Percentiles rank a stretch among this genome's conserved stretches.
These are phyloP conservation scores for Hypsizygus marmoreus DNA, from an alignment of 768 basidiomycete genomes.

Conservation along the genomic window DNA sequence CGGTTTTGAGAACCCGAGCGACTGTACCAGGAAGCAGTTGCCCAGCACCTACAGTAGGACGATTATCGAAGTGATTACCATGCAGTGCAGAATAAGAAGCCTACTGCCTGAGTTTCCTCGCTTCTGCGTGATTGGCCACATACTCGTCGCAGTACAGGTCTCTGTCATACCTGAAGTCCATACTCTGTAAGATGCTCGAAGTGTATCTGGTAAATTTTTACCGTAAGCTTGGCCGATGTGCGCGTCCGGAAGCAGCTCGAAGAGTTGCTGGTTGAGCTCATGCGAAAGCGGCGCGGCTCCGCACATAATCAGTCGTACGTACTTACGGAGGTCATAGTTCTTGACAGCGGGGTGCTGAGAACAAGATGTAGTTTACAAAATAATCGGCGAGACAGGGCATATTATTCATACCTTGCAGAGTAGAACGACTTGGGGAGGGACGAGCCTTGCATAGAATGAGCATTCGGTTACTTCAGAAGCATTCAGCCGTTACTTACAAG, in stretches of 20 bases:
- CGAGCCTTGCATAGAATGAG: conserved; percentile 36
- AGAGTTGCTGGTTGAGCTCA: conserved; percentile 52
- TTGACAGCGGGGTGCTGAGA: conserved; percentile 52
- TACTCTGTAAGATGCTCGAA: not conserved
- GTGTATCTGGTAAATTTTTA: conserved; percentile 14
- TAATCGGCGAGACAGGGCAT: too few species aligned
- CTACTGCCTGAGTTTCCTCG: conserved; percentile 55
- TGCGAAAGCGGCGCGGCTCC: conserved; percentile 62
- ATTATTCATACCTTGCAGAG: conserved; percentile 51
- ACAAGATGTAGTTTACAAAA: too few species aligned
- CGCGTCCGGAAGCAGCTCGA: conserved; percentile 50
- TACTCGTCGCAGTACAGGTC: conserved; percentile 50
- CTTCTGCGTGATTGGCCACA: conserved; percentile 49
- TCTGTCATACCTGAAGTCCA: conserved; percentile 62
- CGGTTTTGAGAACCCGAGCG: conserved; percentile 55
- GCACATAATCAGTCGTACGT: conserved; percentile 50
- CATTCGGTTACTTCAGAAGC: not conserved
- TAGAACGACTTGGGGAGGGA: conserved; percentile 58
- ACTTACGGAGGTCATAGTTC: conserved; percentile 45
- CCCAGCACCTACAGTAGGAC: conserved; percentile 45
- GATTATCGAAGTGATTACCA: not conserved
- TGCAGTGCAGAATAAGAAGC: conserved; percentile 1
- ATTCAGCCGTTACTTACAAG: conserved; percentile 30
- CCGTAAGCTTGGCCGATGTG: conserved; percentile 64
- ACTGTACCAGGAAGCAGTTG: conserved; percentile 55